Conservation (phyloP, 2,329 filamentous ascomycete genomes). For the Trichoderma atrobrunneum region DNA sequence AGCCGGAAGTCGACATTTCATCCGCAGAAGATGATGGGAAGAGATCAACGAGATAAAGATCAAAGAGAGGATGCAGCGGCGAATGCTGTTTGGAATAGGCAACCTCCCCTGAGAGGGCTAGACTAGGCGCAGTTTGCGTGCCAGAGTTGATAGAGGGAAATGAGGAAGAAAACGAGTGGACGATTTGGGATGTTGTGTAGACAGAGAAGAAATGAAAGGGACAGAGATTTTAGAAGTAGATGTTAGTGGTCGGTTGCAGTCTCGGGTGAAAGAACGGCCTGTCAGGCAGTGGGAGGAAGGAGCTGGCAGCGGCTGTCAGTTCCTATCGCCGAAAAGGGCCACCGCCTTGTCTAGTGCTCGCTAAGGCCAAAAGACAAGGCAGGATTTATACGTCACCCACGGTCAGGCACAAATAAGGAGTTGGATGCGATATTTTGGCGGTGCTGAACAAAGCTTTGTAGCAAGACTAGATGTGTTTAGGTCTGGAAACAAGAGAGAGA, state of each 20-base stretch:
- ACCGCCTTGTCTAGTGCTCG: conserved; percentile 15
- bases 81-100: conserved; percentile 22
- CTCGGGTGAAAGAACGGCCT: conserved; percentile 18
- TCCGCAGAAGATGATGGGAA: neutral
- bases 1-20: conserved; percentile 33
- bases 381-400: conserved; percentile 20
- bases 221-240: conserved; percentile 20
- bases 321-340: conserved; percentile 24
- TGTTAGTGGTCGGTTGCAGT: neutral
- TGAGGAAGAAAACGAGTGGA: conserved; percentile 22
- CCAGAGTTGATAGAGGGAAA: conserved; percentile 26
- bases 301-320: conserved; percentile 29
- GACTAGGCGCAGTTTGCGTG: neutral
- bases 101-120: conserved; percentile 28
- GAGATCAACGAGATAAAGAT: neutral
- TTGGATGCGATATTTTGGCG: neutral
- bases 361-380: conserved; percentile 26
- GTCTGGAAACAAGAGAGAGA: neutral
- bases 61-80: conserved; percentile 16
- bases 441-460: neutral
- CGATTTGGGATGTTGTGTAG: conserved; percentile 8
- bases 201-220: conserved; percentile 6
- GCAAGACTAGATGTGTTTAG: neutral
- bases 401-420: neutral
- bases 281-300: conserved; percentile 21